These are phyloP conservation scores for Apiotrichum brassicae DNA, from an alignment of 1,284 basidiomycete genomes.

Conservation along the genomic window DNA sequence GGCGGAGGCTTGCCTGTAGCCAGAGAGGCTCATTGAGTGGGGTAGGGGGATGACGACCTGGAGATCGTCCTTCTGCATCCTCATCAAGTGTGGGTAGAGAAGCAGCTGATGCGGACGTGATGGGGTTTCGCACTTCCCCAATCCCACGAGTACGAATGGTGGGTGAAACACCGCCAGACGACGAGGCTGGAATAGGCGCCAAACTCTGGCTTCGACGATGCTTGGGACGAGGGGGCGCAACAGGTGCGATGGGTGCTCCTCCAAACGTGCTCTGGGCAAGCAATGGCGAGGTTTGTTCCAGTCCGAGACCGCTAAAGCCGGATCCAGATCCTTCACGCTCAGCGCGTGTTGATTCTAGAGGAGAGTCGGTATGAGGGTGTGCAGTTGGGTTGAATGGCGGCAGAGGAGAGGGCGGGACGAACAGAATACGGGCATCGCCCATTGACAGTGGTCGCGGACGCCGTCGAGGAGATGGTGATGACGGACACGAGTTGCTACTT, in stretches of 20 bases:
- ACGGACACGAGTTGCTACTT: constrained; percentile 6
- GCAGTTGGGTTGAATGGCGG: constrained; percentile 3
- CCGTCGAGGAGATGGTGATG: constrained; percentile 5
- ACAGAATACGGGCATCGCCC: constrained; percentile 2
- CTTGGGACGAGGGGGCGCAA: neutral
- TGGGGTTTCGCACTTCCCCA: neutral
- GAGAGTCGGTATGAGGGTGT: constrained; percentile 10
- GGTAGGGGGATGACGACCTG: neutral
- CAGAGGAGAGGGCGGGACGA: neutral
- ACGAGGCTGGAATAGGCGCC: neutral
- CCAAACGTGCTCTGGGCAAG: neutral
- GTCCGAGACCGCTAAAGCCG: neutral
- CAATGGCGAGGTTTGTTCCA: neutral
- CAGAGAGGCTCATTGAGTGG: neutral
- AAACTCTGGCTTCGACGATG: constrained; percentile 3
- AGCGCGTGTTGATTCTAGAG: neutral
- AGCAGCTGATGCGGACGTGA: neutral
- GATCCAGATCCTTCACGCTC: neutral
- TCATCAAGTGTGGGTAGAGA: constrained; percentile 8
- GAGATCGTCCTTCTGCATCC: neutral
- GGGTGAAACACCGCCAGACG: neutral
- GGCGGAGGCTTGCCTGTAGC: neutral
- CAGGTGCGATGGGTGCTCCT: neutral
- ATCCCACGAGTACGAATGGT: neutral
- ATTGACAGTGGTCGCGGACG: constrained; percentile 1